A percentile compares a stretch with the other conserved stretches of the same genome.
phyloP scores from a whole-genome alignment of 129 eudicot genomes.

The Artemisia tridentata region DNA sequence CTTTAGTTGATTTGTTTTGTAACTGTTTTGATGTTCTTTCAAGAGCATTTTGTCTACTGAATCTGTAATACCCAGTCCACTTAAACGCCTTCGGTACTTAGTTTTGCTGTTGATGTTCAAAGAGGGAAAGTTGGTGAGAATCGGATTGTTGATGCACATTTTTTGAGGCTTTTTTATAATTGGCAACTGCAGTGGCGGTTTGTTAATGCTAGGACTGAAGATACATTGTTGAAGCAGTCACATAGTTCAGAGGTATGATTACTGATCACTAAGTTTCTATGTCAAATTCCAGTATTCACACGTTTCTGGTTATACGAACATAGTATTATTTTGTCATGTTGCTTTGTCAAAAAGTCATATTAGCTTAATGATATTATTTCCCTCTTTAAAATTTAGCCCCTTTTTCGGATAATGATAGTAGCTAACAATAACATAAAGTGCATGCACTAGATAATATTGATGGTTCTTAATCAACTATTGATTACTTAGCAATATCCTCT shows the following conservation, averaged over 20 bases:
- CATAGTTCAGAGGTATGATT: conserved; percentile 71
- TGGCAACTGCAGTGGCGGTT: conserved; percentile 92
- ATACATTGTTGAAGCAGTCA: conserved; percentile 68
- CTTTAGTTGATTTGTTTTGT: too few relatives aligned
- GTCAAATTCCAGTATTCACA: background rate
- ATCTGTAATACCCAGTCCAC: too few relatives aligned
- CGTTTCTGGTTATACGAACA: background rate
- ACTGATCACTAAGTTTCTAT: background rate
- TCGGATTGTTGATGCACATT: conserved; percentile 83
- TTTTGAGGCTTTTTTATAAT: conserved; percentile 84
- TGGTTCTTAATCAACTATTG: background rate
- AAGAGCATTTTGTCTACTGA: too few relatives aligned
- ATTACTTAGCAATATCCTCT: too few relatives aligned
- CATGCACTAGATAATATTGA: background rate
- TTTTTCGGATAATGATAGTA: background rate
- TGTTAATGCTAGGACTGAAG: conserved; percentile 89
- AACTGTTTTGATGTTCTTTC: too few relatives aligned
- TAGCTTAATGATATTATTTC: background rate
- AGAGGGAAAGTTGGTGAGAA: conserved; percentile 98
- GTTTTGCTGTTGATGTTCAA: conserved; percentile 87
- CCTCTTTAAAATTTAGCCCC: background rate
- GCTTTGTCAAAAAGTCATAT: background rate
- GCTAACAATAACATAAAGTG: too few relatives aligned
- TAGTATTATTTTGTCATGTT: background rate
- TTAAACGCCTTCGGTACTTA: conserved; percentile 93